Evolutionary conservation across 2,329 filamentous ascomycete species (phyloP).

Genomic region (Paradendryphiella salina): DNA sequence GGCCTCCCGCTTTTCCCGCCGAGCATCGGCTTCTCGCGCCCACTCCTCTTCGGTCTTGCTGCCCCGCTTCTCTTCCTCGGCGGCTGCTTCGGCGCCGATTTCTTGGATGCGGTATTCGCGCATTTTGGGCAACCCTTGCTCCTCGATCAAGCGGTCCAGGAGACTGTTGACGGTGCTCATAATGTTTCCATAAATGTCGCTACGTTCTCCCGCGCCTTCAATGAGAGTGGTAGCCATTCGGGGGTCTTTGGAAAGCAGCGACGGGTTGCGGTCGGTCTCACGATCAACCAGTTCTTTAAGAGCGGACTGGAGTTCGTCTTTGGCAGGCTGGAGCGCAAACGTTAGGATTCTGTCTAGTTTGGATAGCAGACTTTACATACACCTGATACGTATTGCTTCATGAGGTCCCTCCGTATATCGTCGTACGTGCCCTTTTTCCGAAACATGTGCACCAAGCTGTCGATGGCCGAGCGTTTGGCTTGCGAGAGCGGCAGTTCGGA

Average conservation of each 20-base stretch:
- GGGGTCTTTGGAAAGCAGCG: conserved; percentile 72
- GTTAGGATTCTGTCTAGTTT: background rate
- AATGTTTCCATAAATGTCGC: conserved; percentile 73
- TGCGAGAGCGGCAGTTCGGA: conserved; percentile 75
- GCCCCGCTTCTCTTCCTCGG: conserved; percentile 66
- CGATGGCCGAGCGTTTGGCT: conserved; percentile 72
- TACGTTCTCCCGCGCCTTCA: conserved; percentile 76
- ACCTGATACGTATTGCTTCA: conserved; percentile 72
- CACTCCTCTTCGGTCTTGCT: conserved; percentile 76
- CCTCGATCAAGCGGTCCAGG: conserved; percentile 65
- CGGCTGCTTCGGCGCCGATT: conserved; percentile 69
- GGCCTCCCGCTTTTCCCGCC: conserved; percentile 63
- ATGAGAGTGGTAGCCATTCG: conserved; percentile 74
- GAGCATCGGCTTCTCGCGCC: conserved; percentile 65
- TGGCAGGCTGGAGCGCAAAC: conserved; percentile 61
- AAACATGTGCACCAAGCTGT: conserved; percentile 75
- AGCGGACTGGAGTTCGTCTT: conserved; percentile 66
- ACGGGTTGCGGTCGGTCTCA: conserved; percentile 75
- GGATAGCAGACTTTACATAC: conserved; percentile 54
- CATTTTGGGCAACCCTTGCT: conserved; percentile 68
- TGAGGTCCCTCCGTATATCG: conserved; percentile 73
- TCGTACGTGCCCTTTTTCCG: conserved; percentile 88
- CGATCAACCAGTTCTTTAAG: conserved; percentile 71
- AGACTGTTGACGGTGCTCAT: conserved; percentile 68
- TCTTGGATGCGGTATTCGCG: conserved; percentile 68